Evolutionary conservation across 2,329 filamentous ascomycete genomes (phyloP).

Genomic region (Cladosporium sphaerospermum): DNA sequence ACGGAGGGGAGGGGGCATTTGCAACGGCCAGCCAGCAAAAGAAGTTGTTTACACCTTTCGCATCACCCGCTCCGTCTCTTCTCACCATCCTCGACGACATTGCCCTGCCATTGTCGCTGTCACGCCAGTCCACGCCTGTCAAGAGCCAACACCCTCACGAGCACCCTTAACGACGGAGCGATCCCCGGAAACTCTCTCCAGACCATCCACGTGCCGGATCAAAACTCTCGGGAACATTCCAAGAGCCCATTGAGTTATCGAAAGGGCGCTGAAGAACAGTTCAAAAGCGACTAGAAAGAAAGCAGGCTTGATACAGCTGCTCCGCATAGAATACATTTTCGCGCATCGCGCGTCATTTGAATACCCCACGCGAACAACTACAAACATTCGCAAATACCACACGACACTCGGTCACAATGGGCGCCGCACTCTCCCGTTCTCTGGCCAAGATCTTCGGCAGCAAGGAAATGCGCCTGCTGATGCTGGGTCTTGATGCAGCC

Average conservation of each 20-base stretch:
- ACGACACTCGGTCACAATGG: constrained; percentile 54
- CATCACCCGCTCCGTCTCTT: not conserved
- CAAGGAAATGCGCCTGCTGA: constrained; percentile 96
- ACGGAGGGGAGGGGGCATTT: not conserved
- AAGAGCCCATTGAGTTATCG: not conserved
- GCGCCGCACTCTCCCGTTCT: constrained; percentile 83
- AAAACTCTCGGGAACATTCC: not conserved
- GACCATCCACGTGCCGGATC: constrained; percentile 1
- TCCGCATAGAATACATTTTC: not conserved
- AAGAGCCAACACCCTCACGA: not conserved
- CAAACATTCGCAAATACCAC: not conserved
- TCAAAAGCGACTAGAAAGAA: no score
- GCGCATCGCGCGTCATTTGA: not conserved
- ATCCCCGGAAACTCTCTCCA: constrained; percentile 1
- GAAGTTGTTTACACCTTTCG: not conserved
- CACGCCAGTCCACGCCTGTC: not conserved
- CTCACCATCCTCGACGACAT: not conserved
- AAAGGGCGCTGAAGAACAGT: no score
- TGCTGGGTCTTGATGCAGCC: constrained; percentile 94
- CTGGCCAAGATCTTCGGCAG: constrained; percentile 99
- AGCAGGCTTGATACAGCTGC: no score
- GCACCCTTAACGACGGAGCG: not conserved
- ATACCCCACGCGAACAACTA: no score
- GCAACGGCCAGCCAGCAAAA: not conserved
- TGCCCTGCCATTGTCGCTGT: no score